A percentile compares a stretch with the other conserved stretches of the same genome.
Conservation (phyloP, 1,284 basidiomycete genomes). For the Apiotrichum akiyoshidainum region DNA sequence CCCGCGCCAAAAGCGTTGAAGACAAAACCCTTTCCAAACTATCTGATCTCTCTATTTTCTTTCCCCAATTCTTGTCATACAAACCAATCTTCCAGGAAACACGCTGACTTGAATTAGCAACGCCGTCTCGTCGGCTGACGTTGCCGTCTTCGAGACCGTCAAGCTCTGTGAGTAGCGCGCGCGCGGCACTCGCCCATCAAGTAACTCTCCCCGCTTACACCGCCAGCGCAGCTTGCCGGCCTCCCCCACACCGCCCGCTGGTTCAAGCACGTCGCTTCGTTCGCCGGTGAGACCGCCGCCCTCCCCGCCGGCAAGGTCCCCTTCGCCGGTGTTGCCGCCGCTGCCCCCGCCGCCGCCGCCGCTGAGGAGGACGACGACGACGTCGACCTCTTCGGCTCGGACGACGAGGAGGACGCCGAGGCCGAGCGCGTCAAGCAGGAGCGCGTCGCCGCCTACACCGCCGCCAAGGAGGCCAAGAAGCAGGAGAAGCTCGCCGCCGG, state of each 20-base stretch:
- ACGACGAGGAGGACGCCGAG: conserved; percentile 80
- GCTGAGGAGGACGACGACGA: conserved; percentile 72
- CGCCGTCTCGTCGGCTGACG: conserved; percentile 94
- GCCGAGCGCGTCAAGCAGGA: conserved; percentile 92
- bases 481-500: conserved; percentile 53
- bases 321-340: conserved; percentile 63
- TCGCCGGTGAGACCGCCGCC: conserved; percentile 68
- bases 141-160: conserved; percentile 78
- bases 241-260: conserved; percentile 83
- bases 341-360: conserved; percentile 53
- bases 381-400: conserved; percentile 80
- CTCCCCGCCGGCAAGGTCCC: conserved; percentile 82
- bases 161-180: conserved; percentile 63
- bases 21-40: conserved; percentile 63
- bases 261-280: conserved; percentile 92
- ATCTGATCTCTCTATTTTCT: conserved; percentile 57
- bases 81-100: background rate
- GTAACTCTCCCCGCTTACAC: conserved; percentile 62
- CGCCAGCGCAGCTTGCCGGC: conserved; percentile 55
- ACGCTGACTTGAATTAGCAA: conserved; percentile 60
- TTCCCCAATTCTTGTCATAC: background rate
- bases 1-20: conserved; percentile 66
- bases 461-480: conserved; percentile 88
- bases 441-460: conserved; percentile 90
- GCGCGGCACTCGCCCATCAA: conserved; percentile 67